Percentiles rank a stretch among this genome's conserved stretches.
Evolutionary conservation across 768 basidiomycete genomes (phyloP).

Genomic region (Hygrocybe coccinea): DNA sequence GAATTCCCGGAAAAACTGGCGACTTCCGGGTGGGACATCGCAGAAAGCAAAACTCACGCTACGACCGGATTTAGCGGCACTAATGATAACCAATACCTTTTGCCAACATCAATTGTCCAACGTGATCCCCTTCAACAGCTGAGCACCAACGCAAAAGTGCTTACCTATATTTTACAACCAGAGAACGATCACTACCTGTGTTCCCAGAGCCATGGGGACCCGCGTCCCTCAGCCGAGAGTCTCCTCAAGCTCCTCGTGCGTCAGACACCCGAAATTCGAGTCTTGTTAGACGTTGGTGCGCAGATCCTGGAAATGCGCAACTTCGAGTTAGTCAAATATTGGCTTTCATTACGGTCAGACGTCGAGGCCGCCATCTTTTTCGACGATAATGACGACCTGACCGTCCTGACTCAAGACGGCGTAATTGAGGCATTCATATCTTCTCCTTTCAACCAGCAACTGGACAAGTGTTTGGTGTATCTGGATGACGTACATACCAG

Average conservation of each 20-base stretch:
- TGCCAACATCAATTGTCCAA: constrained; percentile 36
- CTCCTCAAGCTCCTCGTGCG: constrained; percentile 30
- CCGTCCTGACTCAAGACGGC: constrained; percentile 35
- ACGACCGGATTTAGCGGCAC: constrained; percentile 56
- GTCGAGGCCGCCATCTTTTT: constrained; percentile 43
- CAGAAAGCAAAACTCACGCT: constrained; percentile 30
- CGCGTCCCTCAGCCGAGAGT: constrained; percentile 16
- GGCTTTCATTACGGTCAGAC: constrained; percentile 33
- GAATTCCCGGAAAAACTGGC: constrained; percentile 45
- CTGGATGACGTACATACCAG: constrained; percentile 51
- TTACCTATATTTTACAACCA: constrained; percentile 33
- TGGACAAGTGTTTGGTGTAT: constrained; percentile 41
- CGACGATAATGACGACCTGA: constrained; percentile 30
- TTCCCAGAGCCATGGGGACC: constrained; percentile 18
- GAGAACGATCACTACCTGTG: constrained; percentile 40
- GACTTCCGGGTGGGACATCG: constrained; percentile 52
- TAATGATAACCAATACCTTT: constrained; percentile 42
- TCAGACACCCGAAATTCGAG: constrained; percentile 36
- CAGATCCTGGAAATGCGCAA: constrained; percentile 52
- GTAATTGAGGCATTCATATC: constrained; percentile 30
- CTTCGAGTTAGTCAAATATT: constrained; percentile 34
- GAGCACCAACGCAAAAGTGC: constrained; percentile 46
- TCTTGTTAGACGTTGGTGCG: constrained; percentile 54
- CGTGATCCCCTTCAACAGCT: constrained; percentile 35
- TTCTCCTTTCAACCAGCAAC: constrained; percentile 35